These are phyloP conservation scores for Clarireedia hainanense DNA, from an alignment of 2,329 filamentous ascomycete genomes.

Conservation along the genomic window DNA sequence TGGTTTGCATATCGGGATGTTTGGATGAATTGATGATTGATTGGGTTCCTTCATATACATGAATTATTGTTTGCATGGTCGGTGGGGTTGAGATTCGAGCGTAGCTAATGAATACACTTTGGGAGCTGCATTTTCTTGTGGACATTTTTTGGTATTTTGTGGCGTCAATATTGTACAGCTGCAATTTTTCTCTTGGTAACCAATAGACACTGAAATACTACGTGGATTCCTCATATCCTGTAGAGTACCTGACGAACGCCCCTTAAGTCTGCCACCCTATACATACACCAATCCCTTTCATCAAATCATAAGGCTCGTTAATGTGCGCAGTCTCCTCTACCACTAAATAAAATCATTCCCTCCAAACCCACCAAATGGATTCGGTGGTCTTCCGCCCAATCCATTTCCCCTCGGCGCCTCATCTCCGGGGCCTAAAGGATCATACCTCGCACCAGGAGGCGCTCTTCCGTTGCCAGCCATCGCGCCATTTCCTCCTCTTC, in stretches of 20 bases:
- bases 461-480: conserved; percentile 43
- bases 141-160: neutral
- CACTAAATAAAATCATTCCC: conserved; percentile 43
- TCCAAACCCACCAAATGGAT: conserved; percentile 54
- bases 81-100: neutral
- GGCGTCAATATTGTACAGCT: neutral
- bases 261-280: neutral
- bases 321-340: neutral
- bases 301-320: neutral
- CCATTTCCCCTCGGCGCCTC: conserved; percentile 37
- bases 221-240: too few species aligned
- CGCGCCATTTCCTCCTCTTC: conserved; percentile 34
- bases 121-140: too few species aligned
- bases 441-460: conserved; percentile 85
- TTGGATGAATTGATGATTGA: neutral
- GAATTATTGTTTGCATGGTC: too few species aligned
- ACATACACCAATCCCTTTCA: neutral
- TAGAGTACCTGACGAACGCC: neutral
- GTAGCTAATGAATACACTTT: too few species aligned
- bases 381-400: conserved; percentile 39
- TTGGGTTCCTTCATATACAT: neutral
- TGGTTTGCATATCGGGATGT: neutral
- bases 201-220: too few species aligned
- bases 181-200: too few species aligned
- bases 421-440: conserved; percentile 71